Evolutionary conservation across 257 asterid genomes (phyloP), one percentile per base, ranked within the genome.

Genomic region (Parsonsia alboflavescens): DNA sequence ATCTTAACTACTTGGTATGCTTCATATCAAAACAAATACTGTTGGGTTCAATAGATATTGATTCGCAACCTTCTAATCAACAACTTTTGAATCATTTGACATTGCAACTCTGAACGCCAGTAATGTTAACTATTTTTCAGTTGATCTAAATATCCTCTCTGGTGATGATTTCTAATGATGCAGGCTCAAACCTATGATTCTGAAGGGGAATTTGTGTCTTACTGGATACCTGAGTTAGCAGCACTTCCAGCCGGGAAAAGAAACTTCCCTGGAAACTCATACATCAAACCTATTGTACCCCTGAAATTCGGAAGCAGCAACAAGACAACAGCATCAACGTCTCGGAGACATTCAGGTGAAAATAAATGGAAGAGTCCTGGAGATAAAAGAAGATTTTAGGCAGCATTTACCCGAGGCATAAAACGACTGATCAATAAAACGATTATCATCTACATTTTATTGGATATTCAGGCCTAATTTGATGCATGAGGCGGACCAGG

Each of bases 121-220:
- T 1, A 62, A 30, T 30, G 44, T 30, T 15, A 28, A 5, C 45
- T 30, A 62, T 59, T 17, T 28, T 30, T 62, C 22, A 62, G 42
- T 62, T 30, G 42, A 30, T 61, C 22, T 56, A 6, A 21, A 7
- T 56, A 13, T 11, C 45, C 7, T 24, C n/a, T n/a, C n/a, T 26
- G 2, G 21, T 26, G 17, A 30, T 62, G 44, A 30, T 62, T 33
- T 13, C 45, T 13, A 41, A 24, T 64, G 54, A 46, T 80, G 70
- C 89, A 93, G 97, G 98, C 97, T 26, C 92, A 91, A 81, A 91
- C 83, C 78, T 93, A 93, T 66, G 98, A 93, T 75, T 92, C 90
- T 64, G 94, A 91, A 64, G 98, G 97, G 26, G 93, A 89, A 68
- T 93, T 79, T 54, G 97, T 91, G 52, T 86, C 96, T 0, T 91